Evolutionary conservation across 441 rosid genomes (phyloP).

Genomic region (Corymbia citriodora): DNA sequence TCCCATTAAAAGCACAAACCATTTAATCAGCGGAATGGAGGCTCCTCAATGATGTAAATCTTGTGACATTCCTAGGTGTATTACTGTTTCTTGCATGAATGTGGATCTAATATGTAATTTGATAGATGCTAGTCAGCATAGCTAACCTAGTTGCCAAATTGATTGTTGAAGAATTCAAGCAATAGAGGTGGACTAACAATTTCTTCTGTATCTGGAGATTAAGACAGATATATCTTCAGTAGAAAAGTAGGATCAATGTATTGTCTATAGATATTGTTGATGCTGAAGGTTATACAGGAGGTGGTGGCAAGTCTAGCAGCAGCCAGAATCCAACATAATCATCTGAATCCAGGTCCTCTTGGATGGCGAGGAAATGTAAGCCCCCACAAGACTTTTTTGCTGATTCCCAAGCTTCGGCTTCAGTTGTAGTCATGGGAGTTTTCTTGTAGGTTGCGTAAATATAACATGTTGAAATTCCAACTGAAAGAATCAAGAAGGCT

Average conservation of each 20-base stretch:
- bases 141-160: background rate
- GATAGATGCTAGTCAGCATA: background rate
- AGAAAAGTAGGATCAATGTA: background rate
- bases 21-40: background rate
- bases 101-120: background rate
- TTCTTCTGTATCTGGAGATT: background rate
- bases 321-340: slow-evolving; percentile 96
- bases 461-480: slow-evolving; percentile 48
- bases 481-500: background rate
- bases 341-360: slow-evolving; percentile 78
- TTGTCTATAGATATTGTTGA: background rate
- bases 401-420: slow-evolving; percentile 96
- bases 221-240: background rate
- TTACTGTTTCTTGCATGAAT: background rate
- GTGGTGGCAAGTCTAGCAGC: slow-evolving; percentile 83
- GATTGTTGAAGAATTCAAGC: background rate
- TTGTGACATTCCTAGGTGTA: background rate
- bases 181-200: background rate
- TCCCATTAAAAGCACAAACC: background rate
- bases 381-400: slow-evolving; percentile 86
- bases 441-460: slow-evolving; percentile 70
- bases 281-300: slow-evolving; percentile 45
- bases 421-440: slow-evolving; percentile 60
- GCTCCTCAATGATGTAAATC: background rate
- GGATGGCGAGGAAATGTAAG: slow-evolving; percentile 89